These are phyloP conservation scores for Ustilago shanxiensis DNA, from an alignment of 1,284 basidiomycete genomes.

Conservation along the genomic window DNA sequence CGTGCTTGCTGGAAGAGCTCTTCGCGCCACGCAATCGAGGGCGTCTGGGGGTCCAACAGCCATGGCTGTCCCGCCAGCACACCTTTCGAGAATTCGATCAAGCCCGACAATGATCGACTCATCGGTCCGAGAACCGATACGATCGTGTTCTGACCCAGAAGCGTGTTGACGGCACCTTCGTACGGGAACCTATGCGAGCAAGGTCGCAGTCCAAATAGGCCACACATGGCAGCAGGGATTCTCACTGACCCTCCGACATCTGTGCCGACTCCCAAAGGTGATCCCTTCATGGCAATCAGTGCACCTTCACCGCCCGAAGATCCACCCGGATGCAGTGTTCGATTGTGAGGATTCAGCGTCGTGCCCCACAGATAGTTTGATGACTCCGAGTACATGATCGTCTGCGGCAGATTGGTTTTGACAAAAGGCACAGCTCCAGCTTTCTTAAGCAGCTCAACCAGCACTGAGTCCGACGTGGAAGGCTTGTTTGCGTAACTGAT, in stretches of 20 bases:
- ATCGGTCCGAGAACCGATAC: slow-evolving; percentile 81
- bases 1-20: slow-evolving; percentile 73
- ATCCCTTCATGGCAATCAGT: slow-evolving; percentile 75
- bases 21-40: slow-evolving; percentile 78
- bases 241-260: slow-evolving; percentile 79
- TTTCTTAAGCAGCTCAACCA: slow-evolving; percentile 71
- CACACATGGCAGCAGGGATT: slow-evolving; percentile 78
- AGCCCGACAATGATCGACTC: slow-evolving; percentile 74
- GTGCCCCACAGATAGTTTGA: slow-evolving; percentile 78
- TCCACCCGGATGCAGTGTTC: slow-evolving; percentile 73
- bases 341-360: slow-evolving; percentile 78
- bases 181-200: slow-evolving; percentile 81
- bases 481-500: slow-evolving; percentile 73
- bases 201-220: slow-evolving; percentile 79
- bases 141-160: slow-evolving; percentile 77
- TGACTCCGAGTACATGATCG: slow-evolving; percentile 57
- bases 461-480: slow-evolving; percentile 36
- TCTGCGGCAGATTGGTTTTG: slow-evolving; percentile 74
- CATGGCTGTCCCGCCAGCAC: slow-evolving; percentile 77
- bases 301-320: slow-evolving; percentile 79
- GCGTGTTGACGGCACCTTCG: slow-evolving; percentile 72
- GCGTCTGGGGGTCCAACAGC: slow-evolving; percentile 77
- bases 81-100: slow-evolving; percentile 78
- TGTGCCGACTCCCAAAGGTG: slow-evolving; percentile 76
- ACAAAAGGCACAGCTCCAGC: slow-evolving; percentile 80